Conservation (phyloP, 1,284 basidiomycete species). For the Apiotrichum porosum region DNA sequence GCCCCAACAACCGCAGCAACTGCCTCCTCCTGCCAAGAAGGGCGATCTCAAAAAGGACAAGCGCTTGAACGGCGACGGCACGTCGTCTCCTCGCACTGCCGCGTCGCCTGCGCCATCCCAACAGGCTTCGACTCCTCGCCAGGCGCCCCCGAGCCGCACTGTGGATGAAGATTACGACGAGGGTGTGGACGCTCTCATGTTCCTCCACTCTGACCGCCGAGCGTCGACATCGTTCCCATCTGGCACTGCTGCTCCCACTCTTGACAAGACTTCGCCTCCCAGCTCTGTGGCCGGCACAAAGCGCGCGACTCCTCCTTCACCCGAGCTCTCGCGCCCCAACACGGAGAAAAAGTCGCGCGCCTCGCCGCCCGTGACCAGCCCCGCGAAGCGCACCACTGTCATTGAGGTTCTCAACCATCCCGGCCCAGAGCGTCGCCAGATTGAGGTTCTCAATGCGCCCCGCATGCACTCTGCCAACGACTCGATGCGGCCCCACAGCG, state of each 20-base stretch:
- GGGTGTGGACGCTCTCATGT: conserved; percentile 47
- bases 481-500: background rate
- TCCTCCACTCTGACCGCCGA: conserved; percentile 39
- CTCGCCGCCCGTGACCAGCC: conserved; percentile 9
- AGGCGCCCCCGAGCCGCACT: conserved; percentile 15
- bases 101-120: conserved; percentile 5
- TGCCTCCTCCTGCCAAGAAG: background rate
- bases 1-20: no score
- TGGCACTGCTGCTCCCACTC: conserved; percentile 10
- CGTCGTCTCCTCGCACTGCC: conserved; percentile 1
- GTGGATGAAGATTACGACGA: conserved; percentile 51
- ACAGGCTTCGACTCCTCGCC: background rate
- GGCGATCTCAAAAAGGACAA: background rate
- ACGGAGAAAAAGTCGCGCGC: conserved; percentile 29
- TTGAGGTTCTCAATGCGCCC: conserved; percentile 41
- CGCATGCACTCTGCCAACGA: conserved; percentile 17
- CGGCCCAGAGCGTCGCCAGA: conserved; percentile 18
- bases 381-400: conserved; percentile 25
- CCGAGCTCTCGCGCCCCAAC: conserved; percentile 16
- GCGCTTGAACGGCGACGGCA: conserved; percentile 5
- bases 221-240: conserved; percentile 1
- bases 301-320: conserved; percentile 29
- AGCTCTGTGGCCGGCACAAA: conserved; percentile 20
- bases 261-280: conserved; percentile 4
- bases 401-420: conserved; percentile 45